phyloP scores from a whole-genome alignment of 1,139 yeast genomes.

The Petasospora fabianii region DNA sequence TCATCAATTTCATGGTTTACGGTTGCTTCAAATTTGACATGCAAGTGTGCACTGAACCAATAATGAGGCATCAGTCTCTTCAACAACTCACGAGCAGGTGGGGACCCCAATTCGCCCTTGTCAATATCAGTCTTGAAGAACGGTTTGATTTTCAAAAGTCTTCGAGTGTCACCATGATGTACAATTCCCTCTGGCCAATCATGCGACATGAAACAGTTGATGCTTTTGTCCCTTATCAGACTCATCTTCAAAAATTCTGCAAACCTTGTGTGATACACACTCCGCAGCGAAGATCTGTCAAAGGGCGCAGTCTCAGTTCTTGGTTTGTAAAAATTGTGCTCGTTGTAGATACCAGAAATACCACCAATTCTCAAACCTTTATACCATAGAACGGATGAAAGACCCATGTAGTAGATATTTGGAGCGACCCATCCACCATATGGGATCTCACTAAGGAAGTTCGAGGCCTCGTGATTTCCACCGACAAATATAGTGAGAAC shows the following conservation, averaged over 20 bases:
- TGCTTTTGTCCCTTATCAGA: slow-evolving; percentile 32
- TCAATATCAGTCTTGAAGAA: slow-evolving; percentile 64
- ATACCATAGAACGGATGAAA: slow-evolving; percentile 68
- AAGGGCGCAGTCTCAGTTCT: slow-evolving; percentile 49
- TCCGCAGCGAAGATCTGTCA: slow-evolving; percentile 41
- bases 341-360: slow-evolving; percentile 77
- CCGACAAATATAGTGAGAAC: slow-evolving; percentile 80
- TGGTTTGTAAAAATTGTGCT: slow-evolving; percentile 38
- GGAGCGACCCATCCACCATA: slow-evolving; percentile 96
- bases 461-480: slow-evolving; percentile 92
- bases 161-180: slow-evolving; percentile 51
- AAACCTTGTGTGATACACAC: slow-evolving; percentile 73
- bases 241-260: slow-evolving; percentile 56
- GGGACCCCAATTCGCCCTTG: slow-evolving; percentile 66
- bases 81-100: slow-evolving; percentile 59
- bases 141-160: slow-evolving; percentile 56
- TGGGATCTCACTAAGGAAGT: slow-evolving; percentile 66
- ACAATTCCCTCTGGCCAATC: slow-evolving; percentile 94
- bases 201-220: slow-evolving; percentile 68
- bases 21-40: slow-evolving; percentile 64
- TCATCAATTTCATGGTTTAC: slow-evolving; percentile 22
- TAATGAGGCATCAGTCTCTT: slow-evolving; percentile 52
- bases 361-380: slow-evolving; percentile 78
- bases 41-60: slow-evolving; percentile 93
- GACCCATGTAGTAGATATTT: slow-evolving; percentile 85